These are phyloP conservation scores for Babesia ovata DNA, from an alignment of 169 alveolate genomes.

Conservation along the genomic window DNA sequence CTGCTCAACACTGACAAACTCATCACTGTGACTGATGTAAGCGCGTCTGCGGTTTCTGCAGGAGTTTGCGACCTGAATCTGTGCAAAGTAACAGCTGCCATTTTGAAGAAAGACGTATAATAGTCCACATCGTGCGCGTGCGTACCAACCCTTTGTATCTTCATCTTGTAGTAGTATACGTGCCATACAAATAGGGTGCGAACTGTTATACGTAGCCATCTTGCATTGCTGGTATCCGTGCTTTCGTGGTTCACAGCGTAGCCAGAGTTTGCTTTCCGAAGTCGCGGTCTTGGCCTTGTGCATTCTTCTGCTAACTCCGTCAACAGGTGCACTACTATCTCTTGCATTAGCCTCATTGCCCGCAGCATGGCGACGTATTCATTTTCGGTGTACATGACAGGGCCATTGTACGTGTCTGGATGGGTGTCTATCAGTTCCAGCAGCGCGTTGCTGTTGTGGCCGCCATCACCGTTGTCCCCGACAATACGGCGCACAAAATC, in stretches of 20 bases:
- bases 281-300: background rate
- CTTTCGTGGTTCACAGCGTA: background rate
- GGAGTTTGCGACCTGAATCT: background rate
- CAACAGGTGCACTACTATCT: background rate
- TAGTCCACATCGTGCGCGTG: conserved; percentile 33
- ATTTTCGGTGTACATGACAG: background rate
- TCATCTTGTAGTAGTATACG: conserved; percentile 12
- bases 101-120: conserved; percentile 12
- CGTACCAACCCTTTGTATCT: background rate
- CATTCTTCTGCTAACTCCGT: background rate
- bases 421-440: conserved; percentile 9
- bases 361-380: conserved; percentile 5
- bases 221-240: background rate
- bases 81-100: conserved; percentile 16
- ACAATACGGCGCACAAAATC: conserved; percentile 6
- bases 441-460: conserved; percentile 24
- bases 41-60: conserved; percentile 11
- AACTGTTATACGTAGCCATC: background rate
- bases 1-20: conserved; percentile 4
- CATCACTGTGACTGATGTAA: background rate
- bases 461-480: conserved; percentile 12
- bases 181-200: conserved; percentile 30
- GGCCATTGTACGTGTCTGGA: background rate
- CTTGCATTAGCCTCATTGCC: conserved; percentile 23
- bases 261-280: background rate